Evolutionary conservation across 306 rosid genomes (phyloP).

Genomic region (Astragalus glycyphyllos): DNA sequence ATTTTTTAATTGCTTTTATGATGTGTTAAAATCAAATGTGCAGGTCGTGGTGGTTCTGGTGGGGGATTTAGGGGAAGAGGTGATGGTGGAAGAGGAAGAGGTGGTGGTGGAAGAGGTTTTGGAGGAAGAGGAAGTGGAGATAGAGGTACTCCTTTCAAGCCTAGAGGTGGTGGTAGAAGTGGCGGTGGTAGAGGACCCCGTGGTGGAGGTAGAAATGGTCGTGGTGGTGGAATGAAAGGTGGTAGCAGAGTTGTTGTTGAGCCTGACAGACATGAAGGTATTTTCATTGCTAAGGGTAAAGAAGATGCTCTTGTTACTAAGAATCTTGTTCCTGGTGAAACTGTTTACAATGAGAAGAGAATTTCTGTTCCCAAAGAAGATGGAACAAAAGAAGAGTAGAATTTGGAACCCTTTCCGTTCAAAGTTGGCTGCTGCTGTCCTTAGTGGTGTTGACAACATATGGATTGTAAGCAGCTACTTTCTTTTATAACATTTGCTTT

Average conservation of each 20-base stretch:
- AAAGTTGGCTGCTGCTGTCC: slow-evolving; percentile 90
- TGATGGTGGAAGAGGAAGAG: slow-evolving; percentile 40
- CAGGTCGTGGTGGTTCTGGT: slow-evolving; percentile 49
- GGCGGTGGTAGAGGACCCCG: slow-evolving; percentile 33
- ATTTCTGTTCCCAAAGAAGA: slow-evolving; percentile 84
- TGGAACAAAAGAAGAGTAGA: slow-evolving; percentile 77
- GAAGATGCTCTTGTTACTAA: slow-evolving; percentile 93
- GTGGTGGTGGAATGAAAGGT: slow-evolving; percentile 57
- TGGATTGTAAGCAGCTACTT: slow-evolving; percentile 64
- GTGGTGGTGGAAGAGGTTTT: slow-evolving; percentile 41
- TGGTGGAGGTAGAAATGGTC: slow-evolving; percentile 37
- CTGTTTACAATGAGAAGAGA: slow-evolving; percentile 91
- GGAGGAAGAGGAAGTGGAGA: slow-evolving; percentile 32
- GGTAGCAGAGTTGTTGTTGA: slow-evolving; percentile 55
- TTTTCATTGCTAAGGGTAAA: slow-evolving; percentile 88
- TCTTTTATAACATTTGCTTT: background rate
- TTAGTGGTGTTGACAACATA: slow-evolving; percentile 87
- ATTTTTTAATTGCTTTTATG: background rate
- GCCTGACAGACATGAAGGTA: slow-evolving; percentile 80
- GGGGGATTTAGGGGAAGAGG: slow-evolving; percentile 44
- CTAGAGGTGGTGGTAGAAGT: slow-evolving; percentile 48
- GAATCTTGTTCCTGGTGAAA: slow-evolving; percentile 88
- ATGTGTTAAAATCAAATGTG: background rate
- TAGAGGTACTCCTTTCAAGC: slow-evolving; percentile 29
- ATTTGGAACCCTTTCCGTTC: slow-evolving; percentile 97